Evolutionary conservation across 805 yeast species (phyloP), one percentile per base, ranked within the genome.

Genomic region (Ogataea trehaloabstinens): DNA sequence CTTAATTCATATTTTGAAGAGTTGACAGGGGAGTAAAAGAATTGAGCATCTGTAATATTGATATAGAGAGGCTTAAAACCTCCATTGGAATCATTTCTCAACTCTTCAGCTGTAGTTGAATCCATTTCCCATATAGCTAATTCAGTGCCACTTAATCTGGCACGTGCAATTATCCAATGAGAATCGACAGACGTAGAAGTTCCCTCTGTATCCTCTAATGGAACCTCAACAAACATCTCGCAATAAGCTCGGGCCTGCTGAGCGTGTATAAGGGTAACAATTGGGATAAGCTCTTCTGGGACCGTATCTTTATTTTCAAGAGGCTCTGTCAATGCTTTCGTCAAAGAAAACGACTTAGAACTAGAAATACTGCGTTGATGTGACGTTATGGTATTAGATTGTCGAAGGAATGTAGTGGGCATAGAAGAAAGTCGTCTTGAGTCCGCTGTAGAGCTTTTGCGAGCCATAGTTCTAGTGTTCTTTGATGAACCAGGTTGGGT

Each of bases 251-350:
- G 70, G 18, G 78, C 70, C 45, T 78, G 77, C 54, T 87, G 95
- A 15, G 89, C 80, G 32, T 76, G 74, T 39, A 85, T 67, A 47
- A 87, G 68, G 16, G 86, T 80, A 27, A 86, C 74, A 8, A 85
- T 72, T 0, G 95, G 95, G 12, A 78, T 61, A 55, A 87, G 67
- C 54, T 85, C 91, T 12, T 76, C 76, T 0, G 89, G 85, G 13
- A 68, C 55, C 59, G 45, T 35, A 4, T 48, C 24, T 28, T 45
- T 40, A 4, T 38, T 44, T 7, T 55, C 49, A 5, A 46, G 6
- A 2, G 51, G 40, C 4, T 48, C 42, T 6, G 51, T 28, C 19
- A 44, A 18, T 5, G 46, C 36, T 28, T 42, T 44, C 19, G 48
- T 37, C 28, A 52, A 24, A 18, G 55, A 48, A 15, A 46, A 41